A percentile compares a stretch with the other conserved stretches of the same genome.
phyloP scores from a whole-genome alignment of 1,139 yeast species.

The Wickerhamomyces sp. region DNA sequence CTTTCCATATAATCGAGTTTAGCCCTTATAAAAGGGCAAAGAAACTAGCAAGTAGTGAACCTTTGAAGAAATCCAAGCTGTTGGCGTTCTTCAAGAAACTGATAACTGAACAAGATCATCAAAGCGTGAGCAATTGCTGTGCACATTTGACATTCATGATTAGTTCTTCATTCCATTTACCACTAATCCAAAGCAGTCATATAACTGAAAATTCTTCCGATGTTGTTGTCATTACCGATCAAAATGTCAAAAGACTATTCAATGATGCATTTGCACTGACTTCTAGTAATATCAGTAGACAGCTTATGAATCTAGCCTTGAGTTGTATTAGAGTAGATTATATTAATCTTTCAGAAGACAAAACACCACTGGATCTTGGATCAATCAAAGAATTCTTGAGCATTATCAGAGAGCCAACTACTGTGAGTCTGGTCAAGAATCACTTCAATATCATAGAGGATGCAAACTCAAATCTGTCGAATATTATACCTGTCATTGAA shows the following conservation, averaged over 20 bases:
- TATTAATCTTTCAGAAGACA: background rate
- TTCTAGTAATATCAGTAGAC: background rate
- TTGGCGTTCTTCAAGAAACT: background rate
- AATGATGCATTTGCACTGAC: background rate
- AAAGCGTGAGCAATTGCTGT: background rate
- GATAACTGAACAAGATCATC: background rate
- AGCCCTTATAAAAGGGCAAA: background rate
- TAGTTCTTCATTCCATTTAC: background rate
- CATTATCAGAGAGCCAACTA: background rate
- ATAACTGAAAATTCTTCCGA: conserved; percentile 1
- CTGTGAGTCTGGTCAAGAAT: background rate
- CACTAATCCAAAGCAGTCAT: conserved; percentile 1
- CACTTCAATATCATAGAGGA: background rate
- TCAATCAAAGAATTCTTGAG: background rate
- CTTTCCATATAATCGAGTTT: background rate
- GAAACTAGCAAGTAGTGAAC: background rate
- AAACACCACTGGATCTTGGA: background rate
- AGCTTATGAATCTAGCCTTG: background rate
- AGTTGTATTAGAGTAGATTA: conserved; percentile 1
- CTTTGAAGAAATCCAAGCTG: conserved; percentile 1
- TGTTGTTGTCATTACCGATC: conserved; percentile 1
- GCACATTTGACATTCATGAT: background rate
- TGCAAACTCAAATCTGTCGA: background rate
- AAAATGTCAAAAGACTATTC: background rate
- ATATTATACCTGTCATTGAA: background rate